A percentile compares a stretch with the other conserved stretches of the same genome.
Evolutionary conservation across 2,329 filamentous ascomycete species (phyloP).

Genomic region (Paraconiothyrium sp.): DNA sequence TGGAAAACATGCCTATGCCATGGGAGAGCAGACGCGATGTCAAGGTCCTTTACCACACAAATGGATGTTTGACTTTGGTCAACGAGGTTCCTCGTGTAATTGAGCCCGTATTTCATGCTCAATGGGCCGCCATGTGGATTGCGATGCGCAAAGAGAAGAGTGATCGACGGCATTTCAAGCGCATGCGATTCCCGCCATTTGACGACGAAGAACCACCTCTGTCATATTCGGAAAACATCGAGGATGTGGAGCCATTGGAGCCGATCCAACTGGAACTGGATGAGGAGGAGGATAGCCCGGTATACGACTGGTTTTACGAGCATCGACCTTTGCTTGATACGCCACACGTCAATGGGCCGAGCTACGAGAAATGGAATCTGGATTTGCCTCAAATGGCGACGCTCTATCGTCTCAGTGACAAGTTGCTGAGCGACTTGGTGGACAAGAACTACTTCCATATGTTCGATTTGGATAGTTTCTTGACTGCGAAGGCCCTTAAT

Average conservation of each 20-base stretch:
- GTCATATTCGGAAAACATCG: slow-evolving; percentile 98
- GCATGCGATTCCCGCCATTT: slow-evolving; percentile 98
- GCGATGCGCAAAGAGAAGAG: slow-evolving; percentile 98
- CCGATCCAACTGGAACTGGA: slow-evolving; percentile 99
- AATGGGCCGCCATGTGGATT: slow-evolving; percentile 99
- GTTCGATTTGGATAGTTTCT: slow-evolving; percentile 93
- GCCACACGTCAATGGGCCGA: slow-evolving; percentile 91
- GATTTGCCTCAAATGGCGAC: slow-evolving; percentile 95
- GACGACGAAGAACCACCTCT: slow-evolving; percentile 98
- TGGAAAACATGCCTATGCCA: slow-evolving; percentile 99
- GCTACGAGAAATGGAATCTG: slow-evolving; percentile 96
- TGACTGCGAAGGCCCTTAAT: slow-evolving; percentile 96
- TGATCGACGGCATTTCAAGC: slow-evolving; percentile 93
- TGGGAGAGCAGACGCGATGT: slow-evolving; percentile 98
- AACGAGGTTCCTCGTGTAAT: slow-evolving; percentile 97
- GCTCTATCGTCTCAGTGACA: slow-evolving; percentile 88
- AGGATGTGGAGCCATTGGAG: slow-evolving; percentile 96
- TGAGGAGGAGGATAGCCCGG: slow-evolving; percentile 87
- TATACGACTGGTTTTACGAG: slow-evolving; percentile 98
- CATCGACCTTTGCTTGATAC: slow-evolving; percentile 91
- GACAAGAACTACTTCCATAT: slow-evolving; percentile 99
- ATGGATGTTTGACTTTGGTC: slow-evolving; percentile 94
- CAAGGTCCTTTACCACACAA: slow-evolving; percentile 98
- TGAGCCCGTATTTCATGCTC: slow-evolving; percentile 95
- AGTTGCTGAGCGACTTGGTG: slow-evolving; percentile 88